These are phyloP conservation scores for Coffea eugenioides DNA, from an alignment of 257 asterid species.

Conservation along the genomic window DNA sequence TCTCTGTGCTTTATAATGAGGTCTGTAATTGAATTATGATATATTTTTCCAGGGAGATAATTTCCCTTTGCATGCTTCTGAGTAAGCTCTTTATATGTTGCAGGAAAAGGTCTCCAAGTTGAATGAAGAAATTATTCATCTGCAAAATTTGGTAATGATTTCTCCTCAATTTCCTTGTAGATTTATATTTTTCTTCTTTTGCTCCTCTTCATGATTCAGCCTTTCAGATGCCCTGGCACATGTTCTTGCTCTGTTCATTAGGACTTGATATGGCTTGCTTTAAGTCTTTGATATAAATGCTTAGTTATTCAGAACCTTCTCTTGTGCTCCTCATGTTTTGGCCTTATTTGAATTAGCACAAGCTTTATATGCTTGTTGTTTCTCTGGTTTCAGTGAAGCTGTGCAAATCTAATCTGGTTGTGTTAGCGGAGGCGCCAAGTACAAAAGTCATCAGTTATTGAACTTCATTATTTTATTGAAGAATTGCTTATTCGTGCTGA, in stretches of 20 bases:
- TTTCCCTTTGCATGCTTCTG: not conserved
- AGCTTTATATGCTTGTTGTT: not conserved
- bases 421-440: not conserved
- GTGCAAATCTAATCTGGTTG: not conserved
- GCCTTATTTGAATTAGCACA: not conserved
- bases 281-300: not conserved
- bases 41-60: not conserved
- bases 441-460: not conserved
- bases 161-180: constrained; percentile 8
- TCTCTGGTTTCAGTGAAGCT: constrained; percentile 6
- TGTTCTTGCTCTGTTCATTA: not conserved
- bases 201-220: not conserved
- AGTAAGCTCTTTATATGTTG: constrained; percentile 14
- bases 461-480: not conserved
- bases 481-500: not conserved
- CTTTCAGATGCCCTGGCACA: not conserved
- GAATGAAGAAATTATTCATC: constrained; percentile 52
- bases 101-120: constrained; percentile 85
- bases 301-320: constrained; percentile 8
- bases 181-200: not conserved
- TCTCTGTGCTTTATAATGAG: not conserved
- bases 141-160: constrained; percentile 53
- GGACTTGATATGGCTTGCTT: constrained; percentile 9
- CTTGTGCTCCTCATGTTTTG: not conserved
- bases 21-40: not conserved